Conservation (phyloP, 441 rosid genomes). For the Pelargonium australe region DNA sequence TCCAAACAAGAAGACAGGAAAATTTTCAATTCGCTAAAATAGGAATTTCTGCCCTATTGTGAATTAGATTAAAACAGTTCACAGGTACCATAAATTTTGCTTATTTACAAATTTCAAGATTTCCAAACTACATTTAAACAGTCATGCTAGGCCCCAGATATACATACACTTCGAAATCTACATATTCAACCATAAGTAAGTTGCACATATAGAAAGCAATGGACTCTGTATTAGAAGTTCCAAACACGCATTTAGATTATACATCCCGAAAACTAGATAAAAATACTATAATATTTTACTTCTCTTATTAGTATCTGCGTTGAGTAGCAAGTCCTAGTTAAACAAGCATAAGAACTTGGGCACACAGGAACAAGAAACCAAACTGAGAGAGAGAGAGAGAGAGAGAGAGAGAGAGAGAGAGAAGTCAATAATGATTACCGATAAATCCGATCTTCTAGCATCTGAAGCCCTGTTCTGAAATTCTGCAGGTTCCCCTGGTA, state of each 20-base stretch:
- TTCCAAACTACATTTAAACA: slow-evolving; percentile 2
- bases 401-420: slow-evolving; percentile 19
- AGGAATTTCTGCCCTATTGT: slow-evolving; percentile 9
- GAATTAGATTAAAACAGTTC: slow-evolving; percentile 12
- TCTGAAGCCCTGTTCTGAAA: slow-evolving; percentile 80
- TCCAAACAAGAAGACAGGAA: background rate
- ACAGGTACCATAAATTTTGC: slow-evolving; percentile 3
- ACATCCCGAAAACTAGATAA: background rate
- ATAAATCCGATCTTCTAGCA: slow-evolving; percentile 87
- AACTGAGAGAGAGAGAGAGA: slow-evolving; percentile 14
- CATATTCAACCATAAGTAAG: background rate
- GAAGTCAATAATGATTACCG: slow-evolving; percentile 42
- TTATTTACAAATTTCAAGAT: slow-evolving; percentile 2
- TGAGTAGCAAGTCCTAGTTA: background rate
- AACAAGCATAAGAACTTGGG: background rate
- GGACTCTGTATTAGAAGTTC: background rate
- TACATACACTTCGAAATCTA: background rate
- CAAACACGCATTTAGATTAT: slow-evolving; percentile 1
- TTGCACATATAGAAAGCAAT: slow-evolving; percentile 1
- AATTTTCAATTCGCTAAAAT: slow-evolving; percentile 8
- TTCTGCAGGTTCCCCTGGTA: slow-evolving; percentile 77
- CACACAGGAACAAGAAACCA: background rate
- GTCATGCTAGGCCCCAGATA: slow-evolving; percentile 8
- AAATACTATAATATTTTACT: background rate
- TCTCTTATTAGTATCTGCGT: background rate